A percentile compares a stretch with the other conserved stretches of the same genome.
Conservation (phyloP, 495 filamentous ascomycete species). For the Rostrohypoxylon terebratum region DNA sequence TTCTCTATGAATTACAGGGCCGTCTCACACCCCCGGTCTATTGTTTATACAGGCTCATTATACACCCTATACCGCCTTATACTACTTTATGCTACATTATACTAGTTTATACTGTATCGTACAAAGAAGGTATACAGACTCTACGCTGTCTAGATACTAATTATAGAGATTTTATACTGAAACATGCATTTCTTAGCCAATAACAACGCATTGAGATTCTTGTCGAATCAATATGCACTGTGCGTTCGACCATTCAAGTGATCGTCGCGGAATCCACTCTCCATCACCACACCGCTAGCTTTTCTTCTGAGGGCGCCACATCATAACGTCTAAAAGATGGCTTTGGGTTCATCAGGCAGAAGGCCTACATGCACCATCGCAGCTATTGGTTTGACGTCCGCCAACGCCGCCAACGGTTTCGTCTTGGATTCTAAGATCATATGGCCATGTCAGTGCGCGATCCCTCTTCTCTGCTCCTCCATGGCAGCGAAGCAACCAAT, state of each 20-base stretch:
- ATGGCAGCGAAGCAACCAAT: slow-evolving; percentile 24
- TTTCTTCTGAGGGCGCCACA: slow-evolving; percentile 18
- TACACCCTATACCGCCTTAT: not conserved
- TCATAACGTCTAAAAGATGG: not conserved
- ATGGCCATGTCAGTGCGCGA: slow-evolving; percentile 21
- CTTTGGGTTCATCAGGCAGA: slow-evolving; percentile 14
- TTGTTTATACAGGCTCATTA: not conserved
- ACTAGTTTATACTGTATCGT: not conserved
- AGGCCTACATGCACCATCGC: not conserved
- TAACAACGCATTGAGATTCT: not conserved
- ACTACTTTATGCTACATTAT: not conserved
- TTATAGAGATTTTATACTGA: not conserved
- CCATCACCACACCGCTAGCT: slow-evolving; percentile 10
- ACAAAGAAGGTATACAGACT: not conserved
- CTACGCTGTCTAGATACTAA: not conserved
- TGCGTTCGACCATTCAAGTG: slow-evolving; percentile 14
- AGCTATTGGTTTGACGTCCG: slow-evolving; percentile 20
- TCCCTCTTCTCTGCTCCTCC: not conserved
- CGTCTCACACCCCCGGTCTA: not conserved
- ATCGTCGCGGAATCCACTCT: slow-evolving; percentile 11
- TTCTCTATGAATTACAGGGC: not conserved
- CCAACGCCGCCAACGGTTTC: slow-evolving; percentile 22
- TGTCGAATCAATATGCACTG: slow-evolving; percentile 15
- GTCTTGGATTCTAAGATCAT: slow-evolving; percentile 18
- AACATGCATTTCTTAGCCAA: not conserved